Percentiles rank a stretch among this genome's conserved stretches.
Conservation (phyloP, 345 rosid species). For the Citrus medica region DNA sequence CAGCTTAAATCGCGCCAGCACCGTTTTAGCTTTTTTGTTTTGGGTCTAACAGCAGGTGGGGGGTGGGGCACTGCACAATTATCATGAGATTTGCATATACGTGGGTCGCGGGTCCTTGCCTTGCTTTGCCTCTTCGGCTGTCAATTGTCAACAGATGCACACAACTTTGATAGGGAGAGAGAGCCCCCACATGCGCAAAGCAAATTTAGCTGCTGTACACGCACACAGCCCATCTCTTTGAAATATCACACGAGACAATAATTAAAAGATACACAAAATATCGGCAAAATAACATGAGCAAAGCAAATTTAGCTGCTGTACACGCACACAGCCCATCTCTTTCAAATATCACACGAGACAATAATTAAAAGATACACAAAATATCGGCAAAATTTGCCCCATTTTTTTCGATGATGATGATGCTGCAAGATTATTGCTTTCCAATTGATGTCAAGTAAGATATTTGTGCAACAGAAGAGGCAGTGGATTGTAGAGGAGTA, state of each 20-base stretch:
- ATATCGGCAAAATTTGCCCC: not conserved
- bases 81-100: not conserved
- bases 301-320: not conserved
- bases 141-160: constrained; percentile 7
- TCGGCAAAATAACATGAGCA: constrained; percentile 3
- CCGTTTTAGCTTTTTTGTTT: not conserved
- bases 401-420: not conserved
- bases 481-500: too few species aligned
- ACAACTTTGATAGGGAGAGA: not conserved
- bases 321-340: not conserved
- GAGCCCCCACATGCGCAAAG: constrained; percentile 15
- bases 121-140: constrained; percentile 9
- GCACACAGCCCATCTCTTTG: not conserved
- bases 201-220: not conserved
- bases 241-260: not conserved
- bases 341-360: not conserved
- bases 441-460: too few species aligned
- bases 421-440: not conserved
- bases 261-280: not conserved
- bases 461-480: too few species aligned
- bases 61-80: constrained; percentile 13
- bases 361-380: not conserved
- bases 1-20: constrained; percentile 30
- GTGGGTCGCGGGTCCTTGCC: constrained; percentile 5
- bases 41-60: constrained; percentile 9